Evolutionary conservation across 176 grass and related monocot species (phyloP), one percentile per base, ranked within the genome.

Genomic region (Aegilops bicornis): DNA sequence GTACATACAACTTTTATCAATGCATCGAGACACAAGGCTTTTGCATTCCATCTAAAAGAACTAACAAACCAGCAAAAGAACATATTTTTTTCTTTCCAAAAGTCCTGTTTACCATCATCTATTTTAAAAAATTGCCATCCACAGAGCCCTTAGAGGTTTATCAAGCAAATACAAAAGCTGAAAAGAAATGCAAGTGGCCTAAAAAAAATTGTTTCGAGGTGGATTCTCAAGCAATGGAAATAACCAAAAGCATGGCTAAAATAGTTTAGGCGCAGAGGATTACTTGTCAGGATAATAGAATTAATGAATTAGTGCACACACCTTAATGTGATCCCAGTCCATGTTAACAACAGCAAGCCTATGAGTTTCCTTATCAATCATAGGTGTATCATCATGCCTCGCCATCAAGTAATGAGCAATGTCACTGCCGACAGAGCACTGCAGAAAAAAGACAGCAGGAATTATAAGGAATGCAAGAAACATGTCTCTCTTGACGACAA

Each of bases 311-410:
- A 33, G 24, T 59, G 56, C 50, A 77, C 81, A 77, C 67, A 97
- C 92, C 95, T 97, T 97, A 72, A 97, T 90, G 92, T 97, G 90
- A 85, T 92, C 86, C 95, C 95, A 97, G 72, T 92, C 95, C 95
- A 97, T 90, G 85, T 94, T 97, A 85, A 97, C 92, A 89, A 94
- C 86, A 4, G 95, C 95, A 84, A 97, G 92, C 72, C 92, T 87
- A 65, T 97, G 83, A 88, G 92, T 97, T 84, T 92, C 95, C 77
- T 78, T 94, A 29, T 97, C 86, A 35, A 64, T 94, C 79, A 85
- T 85, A 82, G 86, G 95, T 84, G 92, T 94, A 83, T 92, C 90
- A 16, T 94, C 92, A 50, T 97, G 92, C 50, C 47, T 87, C 22
- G 83, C 92, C 90, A 94, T 90, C 59, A 97, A 90, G 87, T 90